Percentiles rank a stretch among this genome's conserved stretches.
phyloP scores from a whole-genome alignment of 805 yeast genomes.

The Saturnispora kantuleensis region DNA sequence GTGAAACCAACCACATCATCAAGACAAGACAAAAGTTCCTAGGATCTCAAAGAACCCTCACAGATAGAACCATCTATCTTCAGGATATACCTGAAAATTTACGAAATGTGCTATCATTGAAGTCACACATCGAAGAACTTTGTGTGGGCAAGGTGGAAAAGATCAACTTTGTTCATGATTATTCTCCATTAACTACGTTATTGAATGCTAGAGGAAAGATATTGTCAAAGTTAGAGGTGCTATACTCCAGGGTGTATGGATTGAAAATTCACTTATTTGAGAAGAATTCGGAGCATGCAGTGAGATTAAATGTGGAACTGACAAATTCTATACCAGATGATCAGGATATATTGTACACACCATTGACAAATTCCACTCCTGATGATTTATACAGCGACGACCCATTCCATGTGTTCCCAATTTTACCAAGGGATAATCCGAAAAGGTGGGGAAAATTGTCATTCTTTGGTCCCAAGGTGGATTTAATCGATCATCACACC shows the following conservation, averaged over 20 bases:
- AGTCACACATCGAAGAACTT: conserved; percentile 41
- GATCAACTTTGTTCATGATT: conserved; percentile 37
- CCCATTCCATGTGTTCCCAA: conserved; percentile 4
- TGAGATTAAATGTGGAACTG: conserved; percentile 24
- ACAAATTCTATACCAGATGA: conserved; percentile 14
- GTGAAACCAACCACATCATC: conserved; percentile 39
- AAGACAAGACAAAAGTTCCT: conserved; percentile 46
- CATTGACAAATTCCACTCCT: conserved; percentile 4
- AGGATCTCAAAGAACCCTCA: conserved; percentile 49
- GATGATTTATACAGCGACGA: conserved; percentile 1
- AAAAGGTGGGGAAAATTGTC: conserved; percentile 19
- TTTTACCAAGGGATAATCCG: conserved; percentile 8
- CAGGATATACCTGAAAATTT: conserved; percentile 44
- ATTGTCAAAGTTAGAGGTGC: conserved; percentile 30
- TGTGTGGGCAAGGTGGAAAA: conserved; percentile 47
- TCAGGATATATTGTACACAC: conserved; percentile 12
- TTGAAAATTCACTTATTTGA: conserved; percentile 29
- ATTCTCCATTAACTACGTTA: conserved; percentile 30
- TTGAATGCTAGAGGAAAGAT: conserved; percentile 28
- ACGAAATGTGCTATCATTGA: conserved; percentile 34
- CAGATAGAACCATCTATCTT: conserved; percentile 48
- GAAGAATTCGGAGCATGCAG: conserved; percentile 14
- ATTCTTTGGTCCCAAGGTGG: conserved; percentile 23
- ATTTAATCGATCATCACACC: conserved; percentile 28
- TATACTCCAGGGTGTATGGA: conserved; percentile 34